Evolutionary conservation across 2,329 filamentous ascomycete species (phyloP), one percentile per base, ranked within the genome.

Genomic region (Monilinia laxa): DNA sequence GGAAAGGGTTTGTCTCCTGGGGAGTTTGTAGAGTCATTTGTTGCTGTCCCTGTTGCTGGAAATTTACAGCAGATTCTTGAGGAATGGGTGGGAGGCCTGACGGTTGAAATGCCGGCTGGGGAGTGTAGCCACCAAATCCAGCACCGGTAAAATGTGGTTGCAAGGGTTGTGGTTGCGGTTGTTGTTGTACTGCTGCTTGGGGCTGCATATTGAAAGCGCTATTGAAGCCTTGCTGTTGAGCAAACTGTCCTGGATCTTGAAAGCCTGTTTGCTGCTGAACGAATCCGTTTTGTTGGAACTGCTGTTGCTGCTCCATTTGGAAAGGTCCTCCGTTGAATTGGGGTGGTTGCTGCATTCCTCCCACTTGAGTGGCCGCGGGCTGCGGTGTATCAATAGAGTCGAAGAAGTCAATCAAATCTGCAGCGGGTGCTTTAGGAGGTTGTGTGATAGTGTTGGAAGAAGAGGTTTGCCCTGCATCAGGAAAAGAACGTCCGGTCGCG

Each of bases 381-480:
- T 91, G 91, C 77, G 95, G 92, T 75, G 92, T 88, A 75, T 97
- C 93, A 74, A 96, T 97, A 7, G 92, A 93, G 75, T 90, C 94
- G 77, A 97, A 97, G 79, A 96, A 97, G 80, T 94, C 95, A 75
- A 96, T 98, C 69, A 96, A 82, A 80, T 96, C 91, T 38, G 89
- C 87, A 72, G 85, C 88, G 38, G 88, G 87, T 2, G 85, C 87
- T 77, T 90, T 92, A 20, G 47, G 79, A 77, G 40, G 77, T 70
- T 79, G 80, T 14, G 38, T 47, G 3, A 51, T 28, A 31, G 78
- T 72, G 10, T 83, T 78, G 71, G 84, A 84, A 66, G 70, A 68
- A 25, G 76, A 71, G 35, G 75, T 65, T 66, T 40, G 72, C 68
- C 66, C 74, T 72, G 69, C 65, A 65, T 76, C 73, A 63, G 76